Base-by-base conservation (phyloP, 192 early-diverging fungal species). In the Coemansia sp. region DNA sequence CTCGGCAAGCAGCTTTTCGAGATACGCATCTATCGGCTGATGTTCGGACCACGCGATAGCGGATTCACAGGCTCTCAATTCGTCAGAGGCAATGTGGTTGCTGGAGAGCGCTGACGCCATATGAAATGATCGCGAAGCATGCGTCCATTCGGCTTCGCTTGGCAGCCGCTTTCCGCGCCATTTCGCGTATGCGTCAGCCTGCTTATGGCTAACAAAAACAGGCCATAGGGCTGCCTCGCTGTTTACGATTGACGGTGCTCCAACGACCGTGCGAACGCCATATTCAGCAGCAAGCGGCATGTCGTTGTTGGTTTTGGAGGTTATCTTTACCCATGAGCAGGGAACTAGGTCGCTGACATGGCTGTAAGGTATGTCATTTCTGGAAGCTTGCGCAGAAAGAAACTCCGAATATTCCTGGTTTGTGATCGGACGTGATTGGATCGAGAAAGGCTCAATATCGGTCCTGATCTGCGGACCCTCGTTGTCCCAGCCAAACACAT, bases 401-500 rank as follows among this genome's bases (percentile, higher is more conserved):
- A 88, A 96, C 2, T 18, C 59, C 5, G 76, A 49, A 63, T 90
- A 98, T 73, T 98, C 94, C 26, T 69, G 78, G 60, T 92, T 90
- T 15, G 94, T 92, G 3, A 98, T 88, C 20, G 91, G 93, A 12
- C 93, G 89, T 8, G 87, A 81, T 59, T 92, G 91, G 30, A 96
- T 90, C 21, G 69, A 72, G 67, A 90, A 93, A 3, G 83, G 41
- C 30, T 61, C 21, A 6, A 89, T 66, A 0, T 69, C 33, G 3
- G 73, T 64, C 6, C 68, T 62, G n/a, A 44, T 76, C 11, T 72
- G 51, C 16, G 94, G 92, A 38, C 86, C 81, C 63, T 98, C 95
- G 73, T 92, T 95, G 78, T 96, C 94, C 95, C 95, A 98, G 12
- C 95, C 95, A 87, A 91, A 92, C 2, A 76, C 64, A 36, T 84